Evolutionary conservation across 306 rosid species (phyloP).

Genomic region (Quercus cerris): DNA sequence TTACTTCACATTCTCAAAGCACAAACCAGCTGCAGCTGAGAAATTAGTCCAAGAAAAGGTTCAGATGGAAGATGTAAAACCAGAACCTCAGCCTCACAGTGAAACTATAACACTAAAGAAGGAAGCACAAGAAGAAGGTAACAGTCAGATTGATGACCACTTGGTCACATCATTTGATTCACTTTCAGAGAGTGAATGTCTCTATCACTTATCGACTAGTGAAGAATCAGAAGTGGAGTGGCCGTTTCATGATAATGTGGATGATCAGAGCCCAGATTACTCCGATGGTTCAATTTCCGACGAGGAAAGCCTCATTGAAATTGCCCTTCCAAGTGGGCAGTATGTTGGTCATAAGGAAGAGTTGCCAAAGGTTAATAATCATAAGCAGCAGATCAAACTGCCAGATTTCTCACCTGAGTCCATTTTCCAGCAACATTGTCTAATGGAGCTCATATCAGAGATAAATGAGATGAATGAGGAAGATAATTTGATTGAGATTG

Average conservation of each 20-base stretch:
- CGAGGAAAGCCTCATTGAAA: conserved; percentile 93
- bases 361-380: conserved; percentile 22
- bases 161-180: conserved; percentile 21
- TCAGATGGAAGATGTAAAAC: conserved; percentile 21
- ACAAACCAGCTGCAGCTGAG: conserved; percentile 16
- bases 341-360: conserved; percentile 37
- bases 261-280: conserved; percentile 29
- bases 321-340: conserved; percentile 69
- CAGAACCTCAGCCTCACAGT: conserved; percentile 16
- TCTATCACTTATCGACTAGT: conserved; percentile 35
- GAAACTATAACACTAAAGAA: conserved; percentile 15
- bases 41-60: conserved; percentile 24
- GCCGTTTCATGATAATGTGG: conserved; percentile 22
- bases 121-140: conserved; percentile 24
- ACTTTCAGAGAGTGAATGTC: conserved; percentile 42
- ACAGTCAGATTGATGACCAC: neutral
- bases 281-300: conserved; percentile 91
- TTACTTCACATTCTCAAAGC: conserved; percentile 37
- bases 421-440: conserved; percentile 37
- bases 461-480: conserved; percentile 76
- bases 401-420: conserved; percentile 34
- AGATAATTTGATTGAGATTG: conserved; percentile 91
- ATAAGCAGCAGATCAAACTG: conserved; percentile 33
- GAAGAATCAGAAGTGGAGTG: conserved; percentile 59
- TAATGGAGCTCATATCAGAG: conserved; percentile 72